Conservation (phyloP, 2,329 filamentous ascomycete species). For the Dichotomopilus funicola region DNA sequence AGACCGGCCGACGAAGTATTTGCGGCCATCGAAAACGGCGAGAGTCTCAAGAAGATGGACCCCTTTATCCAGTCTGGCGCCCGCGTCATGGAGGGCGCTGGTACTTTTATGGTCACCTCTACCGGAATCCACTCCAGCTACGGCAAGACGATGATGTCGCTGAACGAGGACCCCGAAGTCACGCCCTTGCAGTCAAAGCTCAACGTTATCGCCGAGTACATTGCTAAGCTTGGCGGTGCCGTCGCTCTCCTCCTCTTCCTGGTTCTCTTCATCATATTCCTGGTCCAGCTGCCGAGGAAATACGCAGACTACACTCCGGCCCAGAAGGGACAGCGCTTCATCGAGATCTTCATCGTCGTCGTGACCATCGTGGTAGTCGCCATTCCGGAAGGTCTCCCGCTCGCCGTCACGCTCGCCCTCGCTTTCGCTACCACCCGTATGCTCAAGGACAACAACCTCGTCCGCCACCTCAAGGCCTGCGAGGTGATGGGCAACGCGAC, state of each 20-base stretch:
- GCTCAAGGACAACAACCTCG: slow-evolving; percentile 71
- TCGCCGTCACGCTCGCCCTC: slow-evolving; percentile 70
- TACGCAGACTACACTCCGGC: slow-evolving; percentile 50
- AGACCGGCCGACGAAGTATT: slow-evolving; percentile 60
- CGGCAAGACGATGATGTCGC: slow-evolving; percentile 66
- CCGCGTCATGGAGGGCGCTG: slow-evolving; percentile 70
- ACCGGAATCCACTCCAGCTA: slow-evolving; percentile 69
- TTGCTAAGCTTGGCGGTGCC: slow-evolving; percentile 68
- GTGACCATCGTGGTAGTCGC: slow-evolving; percentile 76
- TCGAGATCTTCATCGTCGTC: slow-evolving; percentile 71
- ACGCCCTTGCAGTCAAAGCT: slow-evolving; percentile 73
- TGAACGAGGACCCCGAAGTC: slow-evolving; percentile 67
- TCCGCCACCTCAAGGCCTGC: slow-evolving; percentile 69
- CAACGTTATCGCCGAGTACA: slow-evolving; percentile 68
- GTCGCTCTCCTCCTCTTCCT: slow-evolving; percentile 76
- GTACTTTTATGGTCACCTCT: slow-evolving; percentile 67
- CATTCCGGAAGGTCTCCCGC: slow-evolving; percentile 68
- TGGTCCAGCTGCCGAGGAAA: slow-evolving; percentile 55
- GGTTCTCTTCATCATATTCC: slow-evolving; percentile 78
- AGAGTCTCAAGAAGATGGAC: slow-evolving; percentile 65
- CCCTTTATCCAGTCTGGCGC: slow-evolving; percentile 81
- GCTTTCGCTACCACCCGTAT: slow-evolving; percentile 73
- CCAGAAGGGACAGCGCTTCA: slow-evolving; percentile 70
- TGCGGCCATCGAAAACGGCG: slow-evolving; percentile 59
- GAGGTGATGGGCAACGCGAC: slow-evolving; percentile 79